Conservation (phyloP, 164 flowering plant genomes). For the Euptelea pleiosperma region DNA sequence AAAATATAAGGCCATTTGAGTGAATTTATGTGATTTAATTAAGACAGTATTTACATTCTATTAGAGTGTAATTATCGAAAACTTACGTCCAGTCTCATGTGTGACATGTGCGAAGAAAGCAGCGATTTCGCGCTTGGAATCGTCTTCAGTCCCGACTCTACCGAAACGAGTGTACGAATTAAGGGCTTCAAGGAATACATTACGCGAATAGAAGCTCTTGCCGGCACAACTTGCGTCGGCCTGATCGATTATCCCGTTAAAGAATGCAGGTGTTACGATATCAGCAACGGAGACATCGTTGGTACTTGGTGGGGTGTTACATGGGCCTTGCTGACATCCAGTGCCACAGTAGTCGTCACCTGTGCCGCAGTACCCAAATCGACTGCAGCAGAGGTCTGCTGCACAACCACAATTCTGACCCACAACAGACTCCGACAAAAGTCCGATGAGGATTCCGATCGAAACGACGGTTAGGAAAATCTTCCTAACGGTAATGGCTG, state of each 20-base stretch:
- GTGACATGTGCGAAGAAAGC: conserved; percentile 42
- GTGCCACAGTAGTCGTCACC: conserved; percentile 36
- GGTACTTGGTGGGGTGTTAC: conserved; percentile 14
- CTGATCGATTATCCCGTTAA: conserved; percentile 32
- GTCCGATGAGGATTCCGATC: conserved; percentile 6
- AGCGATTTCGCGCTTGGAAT: conserved; percentile 40
- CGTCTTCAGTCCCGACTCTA: conserved; percentile 25
- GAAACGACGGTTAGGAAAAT: no score
- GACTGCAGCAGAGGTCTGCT: conserved; percentile 40
- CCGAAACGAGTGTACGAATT: conserved; percentile 29
- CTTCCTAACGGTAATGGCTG: no score
- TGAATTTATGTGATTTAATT: no score
- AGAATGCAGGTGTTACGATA: conserved; percentile 35
- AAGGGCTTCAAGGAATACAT: conserved; percentile 26
- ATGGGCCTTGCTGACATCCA: conserved; percentile 42
- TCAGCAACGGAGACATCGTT: conserved; percentile 24
- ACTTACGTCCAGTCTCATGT: conserved; percentile 41
- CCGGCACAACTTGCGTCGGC: conserved; percentile 29
- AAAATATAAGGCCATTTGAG: no score
- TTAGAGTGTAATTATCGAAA: not conserved
- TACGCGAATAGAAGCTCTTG: conserved; percentile 30
- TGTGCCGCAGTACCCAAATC: conserved; percentile 43
- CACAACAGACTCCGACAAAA: conserved; percentile 6
- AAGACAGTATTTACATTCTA: not conserved
- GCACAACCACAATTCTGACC: conserved; percentile 47